Percentiles rank a stretch among this genome's conserved stretches.
phyloP scores from a whole-genome alignment of 2,329 filamentous ascomycete genomes.

The Phyllosticta ampelicida region DNA sequence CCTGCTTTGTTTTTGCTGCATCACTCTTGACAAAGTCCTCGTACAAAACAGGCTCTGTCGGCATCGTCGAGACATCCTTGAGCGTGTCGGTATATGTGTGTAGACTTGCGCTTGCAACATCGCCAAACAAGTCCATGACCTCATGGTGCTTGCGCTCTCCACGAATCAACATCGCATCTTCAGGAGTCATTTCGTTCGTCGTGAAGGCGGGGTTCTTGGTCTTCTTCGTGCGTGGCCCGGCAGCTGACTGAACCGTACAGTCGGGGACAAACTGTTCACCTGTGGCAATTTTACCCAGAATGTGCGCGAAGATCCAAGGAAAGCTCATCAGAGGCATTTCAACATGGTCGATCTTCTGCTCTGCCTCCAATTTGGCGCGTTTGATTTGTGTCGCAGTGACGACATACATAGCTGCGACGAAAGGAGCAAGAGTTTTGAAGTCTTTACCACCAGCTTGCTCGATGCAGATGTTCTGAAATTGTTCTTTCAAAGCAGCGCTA shows the following conservation, averaged over 20 bases:
- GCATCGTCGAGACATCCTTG: constrained; percentile 1
- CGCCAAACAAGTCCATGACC: not conserved
- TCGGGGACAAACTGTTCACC: not conserved
- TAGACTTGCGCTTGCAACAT: not conserved
- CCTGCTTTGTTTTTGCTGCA: not conserved
- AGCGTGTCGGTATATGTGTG: not conserved
- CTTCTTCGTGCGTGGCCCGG: not conserved
- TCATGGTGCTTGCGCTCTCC: not conserved
- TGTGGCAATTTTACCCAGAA: constrained; percentile 59
- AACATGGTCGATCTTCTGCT: constrained; percentile 39
- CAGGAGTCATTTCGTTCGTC: not conserved
- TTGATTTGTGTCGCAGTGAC: constrained; percentile 64
- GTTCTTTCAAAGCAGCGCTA: constrained; percentile 52
- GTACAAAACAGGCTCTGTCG: not conserved
- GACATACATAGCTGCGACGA: constrained; percentile 80
- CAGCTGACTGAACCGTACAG: not conserved
- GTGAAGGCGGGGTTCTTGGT: not conserved
- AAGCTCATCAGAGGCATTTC: constrained; percentile 83
- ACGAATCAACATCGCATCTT: not conserved
- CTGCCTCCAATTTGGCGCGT: constrained; percentile 44
- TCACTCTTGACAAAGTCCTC: not conserved
- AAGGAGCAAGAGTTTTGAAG: constrained; percentile 51
- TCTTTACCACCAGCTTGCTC: constrained; percentile 49
- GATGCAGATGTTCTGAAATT: constrained; percentile 57
- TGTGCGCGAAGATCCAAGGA: constrained; percentile 75